Conservation (phyloP, 192 early-diverging fungal species). For the Chytriomyces sp. region DNA sequence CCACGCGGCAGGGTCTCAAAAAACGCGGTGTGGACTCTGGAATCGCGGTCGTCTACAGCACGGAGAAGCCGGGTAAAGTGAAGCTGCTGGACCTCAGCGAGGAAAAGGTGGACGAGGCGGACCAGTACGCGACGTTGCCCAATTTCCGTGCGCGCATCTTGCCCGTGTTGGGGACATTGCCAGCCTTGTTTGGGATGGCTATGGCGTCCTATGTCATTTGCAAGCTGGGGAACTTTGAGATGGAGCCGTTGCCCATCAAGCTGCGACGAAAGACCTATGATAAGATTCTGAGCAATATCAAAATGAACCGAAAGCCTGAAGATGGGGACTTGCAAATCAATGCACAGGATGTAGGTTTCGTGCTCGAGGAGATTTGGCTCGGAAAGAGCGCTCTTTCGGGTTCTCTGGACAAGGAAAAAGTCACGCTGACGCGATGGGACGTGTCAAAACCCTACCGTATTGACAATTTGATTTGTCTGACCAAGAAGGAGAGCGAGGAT, state of each 20-base stretch:
- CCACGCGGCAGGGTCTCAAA: conserved; percentile 77
- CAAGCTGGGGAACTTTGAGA: conserved; percentile 45
- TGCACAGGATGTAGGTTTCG: conserved; percentile 76
- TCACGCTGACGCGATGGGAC: conserved; percentile 80
- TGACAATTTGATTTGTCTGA: conserved; percentile 83
- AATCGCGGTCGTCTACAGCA: conserved; percentile 93
- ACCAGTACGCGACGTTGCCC: conserved; percentile 90
- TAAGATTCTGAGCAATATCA: conserved; percentile 74
- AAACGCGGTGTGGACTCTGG: conserved; percentile 71
- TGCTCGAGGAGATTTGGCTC: conserved; percentile 72
- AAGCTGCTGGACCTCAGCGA: conserved; percentile 90
- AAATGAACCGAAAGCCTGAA: conserved; percentile 54
- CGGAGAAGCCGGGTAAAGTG: conserved; percentile 90
- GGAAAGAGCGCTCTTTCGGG: conserved; percentile 79
- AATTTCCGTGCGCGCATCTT: conserved; percentile 68
- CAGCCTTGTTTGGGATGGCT: conserved; percentile 91
- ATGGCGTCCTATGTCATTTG: conserved; percentile 86
- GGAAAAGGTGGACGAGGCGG: conserved; percentile 75
- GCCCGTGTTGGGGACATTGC: conserved; percentile 76
- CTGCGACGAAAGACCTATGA: conserved; percentile 70
- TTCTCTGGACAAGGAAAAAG: conserved; percentile 62
- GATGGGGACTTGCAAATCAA: conserved; percentile 46
- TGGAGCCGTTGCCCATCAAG: conserved; percentile 49
- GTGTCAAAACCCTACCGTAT: conserved; percentile 61
- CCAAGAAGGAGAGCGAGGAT: conserved; percentile 72